Base-by-base conservation (phyloP, 2,329 filamentous ascomycete species). In the Mycosphaerella arachidis region DNA sequence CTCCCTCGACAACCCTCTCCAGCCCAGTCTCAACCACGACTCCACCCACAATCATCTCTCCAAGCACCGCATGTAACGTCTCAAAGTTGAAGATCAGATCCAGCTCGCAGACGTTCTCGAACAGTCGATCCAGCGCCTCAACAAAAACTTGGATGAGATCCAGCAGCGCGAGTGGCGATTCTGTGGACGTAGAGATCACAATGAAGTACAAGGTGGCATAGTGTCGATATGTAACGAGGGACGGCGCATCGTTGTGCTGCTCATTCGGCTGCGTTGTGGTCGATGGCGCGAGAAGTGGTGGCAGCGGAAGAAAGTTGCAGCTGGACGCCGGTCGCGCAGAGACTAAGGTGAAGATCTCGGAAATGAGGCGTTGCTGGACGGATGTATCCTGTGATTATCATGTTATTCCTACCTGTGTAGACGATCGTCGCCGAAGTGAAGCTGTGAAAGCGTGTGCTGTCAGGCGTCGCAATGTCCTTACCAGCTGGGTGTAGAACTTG, bases 11-110 rank as follows among this genome's bases (percentile, higher is more conserved):
- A 57, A 97, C 94, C 74, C 87, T 87, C 59, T 96, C 92, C 62
- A 96, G 77, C 69, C 88, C 91, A 33, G 93, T 97, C 79, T 97
- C 93, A 27, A 97, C 87, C 16, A 97, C 93, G 13, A 97, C 91
- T 0, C 93, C 93, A 13, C 93, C 93, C 16, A 96, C 90, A 58
- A 97, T 89, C 91, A 97, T 96, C 81, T 97, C 93, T 59, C 86
- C 87, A 9, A 97, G 79, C 16, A 92, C 87, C 8, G 93, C 90
- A 79, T 99, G 94, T 70, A 99, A 81, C 16, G 92, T 95, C 82
- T 99, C 94, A 70, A 96, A 99, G 74, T 97, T 97, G 80, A 99
- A 99, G 75, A 99, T 99, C 68, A 99, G 83, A 75, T 99, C 92
- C 58, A 99, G 81, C 79, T 99, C 94, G 82, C 94, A 99, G 9